Conservation (phyloP, 306 rosid species). For the Abrus pulchellus region DNA sequence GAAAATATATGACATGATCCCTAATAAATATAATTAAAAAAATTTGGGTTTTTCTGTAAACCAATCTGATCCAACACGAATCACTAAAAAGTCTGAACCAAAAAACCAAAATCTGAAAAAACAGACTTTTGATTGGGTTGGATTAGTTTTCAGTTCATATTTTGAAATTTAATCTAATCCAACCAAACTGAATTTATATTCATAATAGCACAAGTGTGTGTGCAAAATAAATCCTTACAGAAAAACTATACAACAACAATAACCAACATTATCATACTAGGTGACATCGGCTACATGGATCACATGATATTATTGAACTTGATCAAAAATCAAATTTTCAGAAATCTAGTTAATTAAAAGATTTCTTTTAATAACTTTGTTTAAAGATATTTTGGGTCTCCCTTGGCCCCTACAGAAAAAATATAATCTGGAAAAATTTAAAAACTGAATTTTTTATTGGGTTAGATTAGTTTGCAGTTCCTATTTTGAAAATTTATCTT, state of each 20-base stretch:
- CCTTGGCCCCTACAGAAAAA: too few species aligned
- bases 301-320: too few species aligned
- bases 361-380: too few species aligned
- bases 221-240: not conserved
- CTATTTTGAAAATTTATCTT: not conserved
- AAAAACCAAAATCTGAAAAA: not conserved
- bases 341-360: too few species aligned
- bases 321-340: too few species aligned
- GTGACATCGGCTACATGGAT: too few species aligned
- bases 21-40: slow-evolving; percentile 16
- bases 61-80: not conserved
- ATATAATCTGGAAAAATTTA: not conserved
- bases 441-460: not conserved
- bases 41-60: not conserved
- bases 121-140: not conserved
- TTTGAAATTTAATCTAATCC: not conserved
- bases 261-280: too few species aligned
- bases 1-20: slow-evolving; percentile 16
- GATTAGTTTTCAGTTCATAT: not conserved
- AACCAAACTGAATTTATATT: not conserved
- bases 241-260: too few species aligned
- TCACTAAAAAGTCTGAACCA: not conserved
- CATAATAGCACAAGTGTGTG: not conserved
- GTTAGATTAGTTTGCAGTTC: not conserved
- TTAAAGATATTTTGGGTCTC: too few species aligned